These are phyloP conservation scores for Penicillium silybi DNA, from an alignment of 495 filamentous ascomycete species.

Conservation along the genomic window DNA sequence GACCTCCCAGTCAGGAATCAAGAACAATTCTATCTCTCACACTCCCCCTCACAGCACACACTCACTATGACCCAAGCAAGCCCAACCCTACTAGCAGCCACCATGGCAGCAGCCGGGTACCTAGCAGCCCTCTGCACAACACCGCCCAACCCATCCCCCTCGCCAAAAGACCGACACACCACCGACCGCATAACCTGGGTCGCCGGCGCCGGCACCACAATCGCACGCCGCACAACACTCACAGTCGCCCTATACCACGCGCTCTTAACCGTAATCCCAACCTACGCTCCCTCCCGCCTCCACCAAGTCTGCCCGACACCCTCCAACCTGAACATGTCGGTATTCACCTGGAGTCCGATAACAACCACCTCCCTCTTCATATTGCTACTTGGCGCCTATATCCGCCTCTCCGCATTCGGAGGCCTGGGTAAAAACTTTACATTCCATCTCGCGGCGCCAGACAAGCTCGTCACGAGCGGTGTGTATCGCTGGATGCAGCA, in stretches of 20 bases:
- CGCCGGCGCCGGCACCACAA: background rate
- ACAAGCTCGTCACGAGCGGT: slow-evolving; percentile 37
- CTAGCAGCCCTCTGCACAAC: slow-evolving; percentile 15
- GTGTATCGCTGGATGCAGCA: slow-evolving; percentile 46
- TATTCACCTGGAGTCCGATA: slow-evolving; percentile 28
- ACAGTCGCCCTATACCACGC: slow-evolving; percentile 23
- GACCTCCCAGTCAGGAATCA: no score
- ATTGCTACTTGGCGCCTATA: slow-evolving; percentile 27
- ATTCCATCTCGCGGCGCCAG: slow-evolving; percentile 42
- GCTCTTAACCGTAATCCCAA: slow-evolving; percentile 20
- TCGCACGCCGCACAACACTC: slow-evolving; percentile 7
- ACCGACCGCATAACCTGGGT: slow-evolving; percentile 16
- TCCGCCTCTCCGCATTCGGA: slow-evolving; percentile 34
- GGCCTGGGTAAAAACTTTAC: slow-evolving; percentile 46
- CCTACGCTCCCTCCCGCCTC: slow-evolving; percentile 4
- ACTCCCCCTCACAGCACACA: background rate
- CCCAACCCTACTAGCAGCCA: slow-evolving; percentile 14
- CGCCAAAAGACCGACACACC: slow-evolving; percentile 6
- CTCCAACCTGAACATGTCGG: slow-evolving; percentile 19
- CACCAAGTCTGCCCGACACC: slow-evolving; percentile 10
- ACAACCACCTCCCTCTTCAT: slow-evolving; percentile 19
- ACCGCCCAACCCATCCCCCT: slow-evolving; percentile 16
- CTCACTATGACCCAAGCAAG: slow-evolving; percentile 4
- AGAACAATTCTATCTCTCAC: background rate
- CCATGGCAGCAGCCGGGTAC: slow-evolving; percentile 17